Conservation (phyloP, 441 rosid genomes). For the Adansonia madagascariensis region DNA sequence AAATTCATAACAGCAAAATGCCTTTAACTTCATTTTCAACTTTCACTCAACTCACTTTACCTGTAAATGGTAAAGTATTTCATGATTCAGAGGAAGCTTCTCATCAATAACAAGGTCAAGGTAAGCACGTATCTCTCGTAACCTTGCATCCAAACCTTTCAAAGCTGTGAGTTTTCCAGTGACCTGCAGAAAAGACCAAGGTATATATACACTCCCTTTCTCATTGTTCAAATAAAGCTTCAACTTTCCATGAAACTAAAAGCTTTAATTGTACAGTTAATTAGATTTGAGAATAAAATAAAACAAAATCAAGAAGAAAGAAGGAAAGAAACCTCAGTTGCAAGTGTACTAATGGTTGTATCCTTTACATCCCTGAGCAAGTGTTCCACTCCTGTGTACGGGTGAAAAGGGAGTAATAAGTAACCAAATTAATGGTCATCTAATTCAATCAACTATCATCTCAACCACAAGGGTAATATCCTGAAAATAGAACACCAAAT, state of each 20-base stretch:
- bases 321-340: slow-evolving; percentile 46
- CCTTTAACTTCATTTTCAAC: neutral
- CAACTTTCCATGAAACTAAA: slow-evolving; percentile 9
- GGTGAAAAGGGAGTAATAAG: neutral
- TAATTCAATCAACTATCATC: neutral
- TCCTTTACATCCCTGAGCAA: slow-evolving; percentile 87
- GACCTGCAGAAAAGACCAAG: slow-evolving; percentile 43
- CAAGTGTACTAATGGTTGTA: slow-evolving; percentile 68
- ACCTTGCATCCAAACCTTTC: slow-evolving; percentile 69
- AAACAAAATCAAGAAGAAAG: slow-evolving; percentile 7
- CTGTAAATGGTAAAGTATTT: slow-evolving; percentile 74
- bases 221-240: neutral
- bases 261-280: neutral
- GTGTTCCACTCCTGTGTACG: slow-evolving; percentile 72
- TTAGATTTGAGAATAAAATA: neutral
- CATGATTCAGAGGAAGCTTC: slow-evolving; percentile 70
- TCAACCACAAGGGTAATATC: neutral
- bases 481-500: neutral
- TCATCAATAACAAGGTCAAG: slow-evolving; percentile 65
- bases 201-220: neutral
- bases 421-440: neutral
- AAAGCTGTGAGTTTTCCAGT: slow-evolving; percentile 71
- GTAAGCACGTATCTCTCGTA: slow-evolving; percentile 58
- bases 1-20: neutral
- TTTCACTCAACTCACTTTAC: slow-evolving; percentile 31